Evolutionary conservation across 371 early-diverging fungal species (phyloP), one percentile per base, ranked within the genome.

Genomic region (Thermomucor indicae-seudaticae): DNA sequence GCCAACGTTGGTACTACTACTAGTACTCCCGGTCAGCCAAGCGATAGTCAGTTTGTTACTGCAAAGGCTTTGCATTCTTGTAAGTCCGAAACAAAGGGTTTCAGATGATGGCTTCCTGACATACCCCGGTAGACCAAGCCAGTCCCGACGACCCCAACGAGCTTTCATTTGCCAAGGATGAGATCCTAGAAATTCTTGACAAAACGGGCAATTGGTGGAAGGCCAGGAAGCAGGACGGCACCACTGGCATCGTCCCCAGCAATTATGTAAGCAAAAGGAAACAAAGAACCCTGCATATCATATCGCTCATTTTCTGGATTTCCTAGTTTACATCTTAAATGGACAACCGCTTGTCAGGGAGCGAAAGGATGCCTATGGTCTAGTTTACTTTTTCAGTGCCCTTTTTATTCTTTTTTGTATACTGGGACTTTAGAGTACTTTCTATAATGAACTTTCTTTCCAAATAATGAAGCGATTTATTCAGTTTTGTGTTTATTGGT

Each of bases 151-250:
- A 97, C 66, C 88, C 90, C n/a, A 89, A 88, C 55, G 97, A 97
- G 67, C 65, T 97, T 6, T 85, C 88, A 2, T 93, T 96, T 63
- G 57, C 59, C n/a, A 94, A 95, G 78, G 89, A 87, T 56, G 95
- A 96, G 46, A 49, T 79, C 1, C 65, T 97, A 60, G 91, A 91
- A 24, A 84, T 97, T 51, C 60, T 90, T 25, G 93, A 95, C 65
- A 89, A 81, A 60, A 84, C 88, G 67, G 96, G 96, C 63, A 92
- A 93, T 58, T 96, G 96, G 96, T 96, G 96, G 96, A 88, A 91
- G 66, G 96, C 90, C 32, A 82, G 84, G 51, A 87, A 86, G 51
- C 65, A 70, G 37, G 88, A 93, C 57, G 95, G 94, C 16, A 60
- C 78, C 7, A 65, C 82, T 12, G 97, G 97, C 51, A 95, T 96